These are phyloP conservation scores for Populus hybrid DNA, from an alignment of 441 rosid species.

Conservation along the genomic window DNA sequence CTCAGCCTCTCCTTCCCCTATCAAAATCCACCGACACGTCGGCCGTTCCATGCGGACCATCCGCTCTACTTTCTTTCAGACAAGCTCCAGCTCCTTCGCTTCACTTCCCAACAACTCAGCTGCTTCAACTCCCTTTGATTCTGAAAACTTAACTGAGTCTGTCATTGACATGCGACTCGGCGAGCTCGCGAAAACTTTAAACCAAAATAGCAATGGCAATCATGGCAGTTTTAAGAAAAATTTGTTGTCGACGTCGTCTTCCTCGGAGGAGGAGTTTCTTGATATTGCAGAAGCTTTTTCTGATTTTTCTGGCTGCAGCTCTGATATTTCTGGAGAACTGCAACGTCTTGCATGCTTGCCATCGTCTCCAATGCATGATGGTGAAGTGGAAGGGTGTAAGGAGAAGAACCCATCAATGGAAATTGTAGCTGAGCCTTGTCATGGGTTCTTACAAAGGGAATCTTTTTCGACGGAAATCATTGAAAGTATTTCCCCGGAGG, in stretches of 20 bases:
- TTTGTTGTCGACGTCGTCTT: slow-evolving; percentile 13
- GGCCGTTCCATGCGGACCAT: slow-evolving; percentile 93
- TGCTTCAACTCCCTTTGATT: slow-evolving; percentile 43
- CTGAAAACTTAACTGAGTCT: slow-evolving; percentile 75
- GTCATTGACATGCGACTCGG: slow-evolving; percentile 83
- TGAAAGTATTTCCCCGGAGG: slow-evolving; percentile 90
- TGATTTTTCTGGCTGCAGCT: slow-evolving; percentile 75
- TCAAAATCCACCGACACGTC: slow-evolving; percentile 47
- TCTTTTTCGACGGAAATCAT: slow-evolving; percentile 85
- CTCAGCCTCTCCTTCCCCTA: slow-evolving; percentile 29
- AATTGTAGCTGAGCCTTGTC: slow-evolving; percentile 55
- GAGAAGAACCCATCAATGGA: not conserved
- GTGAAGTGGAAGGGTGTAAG: not conserved
- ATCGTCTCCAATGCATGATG: slow-evolving; percentile 9
- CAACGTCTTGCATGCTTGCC: slow-evolving; percentile 72
- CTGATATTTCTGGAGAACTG: slow-evolving; percentile 90
- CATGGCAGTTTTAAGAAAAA: not conserved
- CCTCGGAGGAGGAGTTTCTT: slow-evolving; percentile 48
- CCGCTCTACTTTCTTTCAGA: slow-evolving; percentile 57
- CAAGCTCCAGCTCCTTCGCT: slow-evolving; percentile 44
- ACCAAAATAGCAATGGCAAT: slow-evolving; percentile 24
- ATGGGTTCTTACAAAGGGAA: slow-evolving; percentile 77
- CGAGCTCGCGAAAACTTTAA: slow-evolving; percentile 55
- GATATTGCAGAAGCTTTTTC: slow-evolving; percentile 77
- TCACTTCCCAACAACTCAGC: slow-evolving; percentile 45